Conservation (phyloP, 305 asterid genomes). For the Ajuga reptans region DNA sequence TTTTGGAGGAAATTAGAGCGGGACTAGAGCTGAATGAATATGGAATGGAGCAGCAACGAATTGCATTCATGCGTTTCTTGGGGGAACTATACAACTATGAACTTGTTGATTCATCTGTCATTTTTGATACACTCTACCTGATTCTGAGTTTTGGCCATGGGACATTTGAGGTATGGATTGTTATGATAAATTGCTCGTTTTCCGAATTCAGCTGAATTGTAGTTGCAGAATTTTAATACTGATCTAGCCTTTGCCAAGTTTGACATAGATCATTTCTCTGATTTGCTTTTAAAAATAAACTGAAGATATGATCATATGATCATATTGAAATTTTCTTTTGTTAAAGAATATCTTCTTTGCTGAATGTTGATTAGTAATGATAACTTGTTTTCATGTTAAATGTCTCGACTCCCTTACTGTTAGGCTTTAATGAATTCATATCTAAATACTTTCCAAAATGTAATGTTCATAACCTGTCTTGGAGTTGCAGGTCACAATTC, state of each 20-base stretch:
- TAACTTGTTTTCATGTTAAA: not conserved
- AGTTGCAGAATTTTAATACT: conserved; percentile 2
- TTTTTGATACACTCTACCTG: conserved; percentile 83
- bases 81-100: conserved; percentile 96
- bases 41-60: conserved; percentile 84
- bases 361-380: not conserved
- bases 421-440: not conserved
- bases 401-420: not conserved
- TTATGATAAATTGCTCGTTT: not conserved
- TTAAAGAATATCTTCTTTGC: not conserved
- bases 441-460: not conserved
- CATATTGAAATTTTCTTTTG: not conserved
- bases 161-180: conserved; percentile 64
- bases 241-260: conserved; percentile 3
- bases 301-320: conserved; percentile 1
- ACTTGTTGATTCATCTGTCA: conserved; percentile 91
- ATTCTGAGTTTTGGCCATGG: conserved; percentile 86
- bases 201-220: not conserved
- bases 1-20: conserved; percentile 82
- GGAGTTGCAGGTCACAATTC: not conserved
- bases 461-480: not conserved
- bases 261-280: conserved; percentile 1
- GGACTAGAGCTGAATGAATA: conserved; percentile 91
- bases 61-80: conserved; percentile 89
- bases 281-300: conserved; percentile 15